These are phyloP conservation scores for Cicer judaicum DNA, from an alignment of 306 rosid genomes.

Conservation along the genomic window DNA sequence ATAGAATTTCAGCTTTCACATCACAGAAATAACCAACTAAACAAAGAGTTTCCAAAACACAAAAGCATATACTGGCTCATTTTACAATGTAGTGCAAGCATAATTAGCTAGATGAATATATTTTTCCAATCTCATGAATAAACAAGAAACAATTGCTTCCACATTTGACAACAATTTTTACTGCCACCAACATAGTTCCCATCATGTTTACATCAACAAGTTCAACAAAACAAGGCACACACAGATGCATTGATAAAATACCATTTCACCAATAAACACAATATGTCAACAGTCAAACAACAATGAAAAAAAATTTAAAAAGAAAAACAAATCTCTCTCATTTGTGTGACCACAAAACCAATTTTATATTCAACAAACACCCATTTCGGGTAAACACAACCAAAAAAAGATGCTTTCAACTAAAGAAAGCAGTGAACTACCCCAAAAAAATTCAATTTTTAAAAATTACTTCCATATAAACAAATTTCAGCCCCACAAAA, in stretches of 20 bases:
- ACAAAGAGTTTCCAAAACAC: background rate
- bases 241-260: conserved; percentile 37
- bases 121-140: conserved; percentile 22
- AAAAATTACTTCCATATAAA: background rate
- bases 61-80: background rate
- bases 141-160: background rate
- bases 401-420: conserved; percentile 47
- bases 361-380: conserved; percentile 54
- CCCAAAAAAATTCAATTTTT: conserved; percentile 10
- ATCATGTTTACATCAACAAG: conserved; percentile 36
- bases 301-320: conserved; percentile 37
- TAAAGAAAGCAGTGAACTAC: conserved; percentile 44
- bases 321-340: conserved; percentile 32
- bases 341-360: conserved; percentile 48
- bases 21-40: conserved; percentile 19
- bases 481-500: conserved; percentile 27
- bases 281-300: conserved; percentile 44
- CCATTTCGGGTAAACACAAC: conserved; percentile 45
- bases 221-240: conserved; percentile 41
- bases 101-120: background rate
- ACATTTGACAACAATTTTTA: conserved; percentile 5
- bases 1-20: conserved; percentile 27
- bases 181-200: conserved; percentile 8
- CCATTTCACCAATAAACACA: conserved; percentile 34
- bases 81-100: conserved; percentile 22